These are phyloP conservation scores for Pseudoneurospora amorphoporcata DNA, from an alignment of 495 filamentous ascomycete genomes.

Conservation along the genomic window DNA sequence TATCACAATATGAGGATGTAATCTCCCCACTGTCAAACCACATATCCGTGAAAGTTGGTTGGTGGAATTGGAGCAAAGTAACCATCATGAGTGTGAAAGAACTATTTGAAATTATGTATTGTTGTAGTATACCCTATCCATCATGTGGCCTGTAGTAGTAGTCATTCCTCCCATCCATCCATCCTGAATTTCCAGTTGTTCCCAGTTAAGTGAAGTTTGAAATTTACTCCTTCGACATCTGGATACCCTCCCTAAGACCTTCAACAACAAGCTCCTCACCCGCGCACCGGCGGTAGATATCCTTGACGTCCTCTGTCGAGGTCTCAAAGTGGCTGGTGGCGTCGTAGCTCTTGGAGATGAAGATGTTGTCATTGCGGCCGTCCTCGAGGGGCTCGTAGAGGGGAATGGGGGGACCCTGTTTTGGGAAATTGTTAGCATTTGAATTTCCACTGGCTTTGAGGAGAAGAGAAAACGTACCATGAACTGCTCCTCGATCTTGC, in stretches of 20 bases:
- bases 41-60: too few species aligned
- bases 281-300: conserved; percentile 80
- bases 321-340: conserved; percentile 97
- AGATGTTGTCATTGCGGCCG: conserved; percentile 83
- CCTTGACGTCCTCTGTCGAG: conserved; percentile 76
- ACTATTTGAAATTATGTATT: too few species aligned
- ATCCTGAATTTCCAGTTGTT: neutral
- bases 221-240: conserved; percentile 40
- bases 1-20: too few species aligned
- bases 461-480: conserved; percentile 41
- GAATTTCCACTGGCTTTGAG: neutral
- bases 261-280: conserved; percentile 75
- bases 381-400: conserved; percentile 87
- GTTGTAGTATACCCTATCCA: too few species aligned
- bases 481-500: conserved; percentile 93
- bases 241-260: conserved; percentile 45
- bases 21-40: too few species aligned
- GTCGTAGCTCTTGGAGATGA: conserved; percentile 97
- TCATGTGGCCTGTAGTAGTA: neutral
- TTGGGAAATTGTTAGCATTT: conserved; percentile 5
- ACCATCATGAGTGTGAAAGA: too few species aligned
- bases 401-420: conserved; percentile 66
- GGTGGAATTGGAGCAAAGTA: too few species aligned
- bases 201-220: too few species aligned
- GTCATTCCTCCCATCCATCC: neutral